Evolutionary conservation across 1,139 yeast genomes (phyloP), one percentile per base, ranked within the genome.

Genomic region (Spathaspora jeffriesii): DNA sequence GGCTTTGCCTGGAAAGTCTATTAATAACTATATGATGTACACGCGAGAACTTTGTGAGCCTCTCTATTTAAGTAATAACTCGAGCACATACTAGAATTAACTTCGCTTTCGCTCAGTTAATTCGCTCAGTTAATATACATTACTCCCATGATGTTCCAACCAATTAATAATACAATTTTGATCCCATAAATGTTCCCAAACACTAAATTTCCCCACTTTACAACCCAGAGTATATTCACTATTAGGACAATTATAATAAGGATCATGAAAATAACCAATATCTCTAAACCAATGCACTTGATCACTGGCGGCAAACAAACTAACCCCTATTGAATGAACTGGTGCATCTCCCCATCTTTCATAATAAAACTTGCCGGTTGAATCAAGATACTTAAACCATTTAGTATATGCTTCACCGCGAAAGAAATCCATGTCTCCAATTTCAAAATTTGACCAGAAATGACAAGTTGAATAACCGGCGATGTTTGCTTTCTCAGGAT

Each of bases 331-430:
- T 1, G 91, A 81, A 62, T 87, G 96, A 1, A 89, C 92, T 0
- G 96, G 96, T 0, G 96, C 96, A 65, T 88, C 96, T 1, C 96
- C 96, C 96, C 96, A 88, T 49, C 96, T 67, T 63, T 89, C 96
- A 58, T 88, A 88, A 61, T 87, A 89, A 59, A 88, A 88, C 4
- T 91, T 91, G 13, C 96, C 96, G 0, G 83, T 67, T 4, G 72
- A 55, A 53, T 89, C 96, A 38, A 89, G 69, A 59, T 75, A 67
- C 43, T 85, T 72, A 53, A 85, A 81, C 84, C 88, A 89, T 17
- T 71, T 69, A 38, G 71, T 68, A 62, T 89, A 89, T 1, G 88
- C 81, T 51, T 85, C 82, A 18, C 78, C 67, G 40, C 96, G 69
- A 68, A 75, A 88, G 56, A 89, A 89, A 55, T 88, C 90, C 85